Evolutionary conservation across 1,139 yeast species (phyloP).

Genomic region (Suhomyces bokatorum): DNA sequence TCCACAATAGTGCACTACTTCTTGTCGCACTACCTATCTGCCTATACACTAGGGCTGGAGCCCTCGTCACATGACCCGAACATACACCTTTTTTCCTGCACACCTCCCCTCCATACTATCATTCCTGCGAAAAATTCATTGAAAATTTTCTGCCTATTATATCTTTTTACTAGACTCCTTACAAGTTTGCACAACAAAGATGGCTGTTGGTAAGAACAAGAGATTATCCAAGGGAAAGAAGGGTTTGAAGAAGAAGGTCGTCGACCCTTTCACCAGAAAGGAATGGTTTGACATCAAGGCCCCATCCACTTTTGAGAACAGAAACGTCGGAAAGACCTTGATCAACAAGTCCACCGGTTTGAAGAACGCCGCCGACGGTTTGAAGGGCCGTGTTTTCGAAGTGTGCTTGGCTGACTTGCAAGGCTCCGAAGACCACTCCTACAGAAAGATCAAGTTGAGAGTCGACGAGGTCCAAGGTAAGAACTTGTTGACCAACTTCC

Average conservation of each 20-base stretch:
- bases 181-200: constrained; percentile 22
- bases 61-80: background rate
- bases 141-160: constrained; percentile 10
- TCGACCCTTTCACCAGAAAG: constrained; percentile 93
- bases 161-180: constrained; percentile 12
- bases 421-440: constrained; percentile 54
- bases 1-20: background rate
- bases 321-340: constrained; percentile 91
- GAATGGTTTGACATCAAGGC: constrained; percentile 96
- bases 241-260: constrained; percentile 93
- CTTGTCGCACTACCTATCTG: background rate
- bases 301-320: constrained; percentile 91
- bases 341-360: constrained; percentile 94
- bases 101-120: constrained; percentile 1
- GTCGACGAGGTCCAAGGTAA: constrained; percentile 57
- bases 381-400: constrained; percentile 54
- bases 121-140: constrained; percentile 1
- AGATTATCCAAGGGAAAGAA: constrained; percentile 95
- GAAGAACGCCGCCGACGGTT: constrained; percentile 75
- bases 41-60: background rate
- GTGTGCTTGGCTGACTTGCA: constrained; percentile 52
- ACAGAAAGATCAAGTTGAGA: constrained; percentile 54
- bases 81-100: background rate
- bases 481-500: constrained; percentile 56
- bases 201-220: constrained; percentile 98